Evolutionary conservation across 1,284 basidiomycete genomes (phyloP).

Genomic region (Ganoderma lingzhi): DNA sequence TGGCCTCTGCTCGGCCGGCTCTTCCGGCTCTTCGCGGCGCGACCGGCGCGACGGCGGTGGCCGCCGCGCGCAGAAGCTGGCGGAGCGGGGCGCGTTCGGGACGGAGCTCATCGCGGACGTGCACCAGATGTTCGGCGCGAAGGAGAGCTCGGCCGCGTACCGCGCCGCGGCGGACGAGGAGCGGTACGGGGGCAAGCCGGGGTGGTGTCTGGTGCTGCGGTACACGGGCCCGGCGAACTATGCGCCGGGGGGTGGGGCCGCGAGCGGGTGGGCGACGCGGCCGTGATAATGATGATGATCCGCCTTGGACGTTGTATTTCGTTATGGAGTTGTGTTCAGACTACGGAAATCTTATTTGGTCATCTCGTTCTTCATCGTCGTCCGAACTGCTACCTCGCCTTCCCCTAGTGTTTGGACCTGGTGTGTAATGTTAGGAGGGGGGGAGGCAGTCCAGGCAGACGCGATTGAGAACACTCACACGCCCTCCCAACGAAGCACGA

Average conservation of each 20-base stretch:
- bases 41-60: not conserved
- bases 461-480: no score
- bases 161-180: constrained; percentile 5
- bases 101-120: constrained; percentile 5
- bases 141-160: not conserved
- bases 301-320: not conserved
- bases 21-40: not conserved
- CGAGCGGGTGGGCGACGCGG: not conserved
- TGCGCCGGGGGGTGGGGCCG: not conserved
- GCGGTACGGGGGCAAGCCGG: not conserved
- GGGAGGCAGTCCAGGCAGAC: no score
- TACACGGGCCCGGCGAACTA: not conserved
- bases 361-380: no score
- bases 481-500: no score
- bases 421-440: no score
- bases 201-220: constrained; percentile 4
- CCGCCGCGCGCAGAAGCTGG: not conserved
- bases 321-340: not conserved
- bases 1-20: not conserved
- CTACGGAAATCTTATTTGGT: not conserved
- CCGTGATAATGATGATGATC: not conserved
- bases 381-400: no score
- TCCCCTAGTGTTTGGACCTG: no score
- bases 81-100: not conserved
- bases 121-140: not conserved